These are phyloP conservation scores for Lanmaoa pseudosensibilis DNA, from an alignment of 768 basidiomycete genomes.

Conservation along the genomic window DNA sequence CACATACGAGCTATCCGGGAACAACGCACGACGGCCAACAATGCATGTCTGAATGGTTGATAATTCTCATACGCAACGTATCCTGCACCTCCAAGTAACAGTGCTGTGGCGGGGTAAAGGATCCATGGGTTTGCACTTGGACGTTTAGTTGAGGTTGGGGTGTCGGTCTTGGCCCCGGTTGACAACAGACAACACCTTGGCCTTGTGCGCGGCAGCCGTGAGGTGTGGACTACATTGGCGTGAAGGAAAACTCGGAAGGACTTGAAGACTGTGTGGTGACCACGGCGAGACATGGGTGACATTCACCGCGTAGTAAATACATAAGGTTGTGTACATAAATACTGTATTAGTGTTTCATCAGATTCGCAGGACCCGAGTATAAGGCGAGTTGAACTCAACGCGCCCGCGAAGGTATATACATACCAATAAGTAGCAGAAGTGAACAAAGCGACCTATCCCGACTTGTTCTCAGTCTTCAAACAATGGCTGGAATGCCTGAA, in stretches of 20 bases:
- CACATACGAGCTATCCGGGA: slow-evolving; percentile 69
- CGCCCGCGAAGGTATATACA: too few relatives aligned
- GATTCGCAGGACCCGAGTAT: neutral
- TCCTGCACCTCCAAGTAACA: slow-evolving; percentile 33
- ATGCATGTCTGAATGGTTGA: slow-evolving; percentile 72
- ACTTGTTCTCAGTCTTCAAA: slow-evolving; percentile 30
- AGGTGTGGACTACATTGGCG: neutral
- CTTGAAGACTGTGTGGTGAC: slow-evolving; percentile 14
- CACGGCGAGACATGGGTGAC: slow-evolving; percentile 18
- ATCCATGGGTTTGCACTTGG: slow-evolving; percentile 21
- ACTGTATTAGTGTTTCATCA: neutral
- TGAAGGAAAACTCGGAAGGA: slow-evolving; percentile 11
- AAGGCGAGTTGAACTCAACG: too few relatives aligned
- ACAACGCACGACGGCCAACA: slow-evolving; percentile 75
- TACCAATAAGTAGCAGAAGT: neutral
- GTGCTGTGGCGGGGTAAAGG: slow-evolving; percentile 22
- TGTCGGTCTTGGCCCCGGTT: neutral
- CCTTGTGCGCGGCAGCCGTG: slow-evolving; percentile 6
- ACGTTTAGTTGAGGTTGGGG: slow-evolving; percentile 4
- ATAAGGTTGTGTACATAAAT: neutral
- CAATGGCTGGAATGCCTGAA: slow-evolving; percentile 33
- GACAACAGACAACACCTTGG: slow-evolving; percentile 13
- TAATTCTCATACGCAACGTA: slow-evolving; percentile 62
- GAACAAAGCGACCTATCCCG: neutral
- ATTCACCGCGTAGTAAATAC: neutral